These are phyloP conservation scores for Camellia japonica DNA, from an alignment of 148 eudicot genomes.

Conservation along the genomic window DNA sequence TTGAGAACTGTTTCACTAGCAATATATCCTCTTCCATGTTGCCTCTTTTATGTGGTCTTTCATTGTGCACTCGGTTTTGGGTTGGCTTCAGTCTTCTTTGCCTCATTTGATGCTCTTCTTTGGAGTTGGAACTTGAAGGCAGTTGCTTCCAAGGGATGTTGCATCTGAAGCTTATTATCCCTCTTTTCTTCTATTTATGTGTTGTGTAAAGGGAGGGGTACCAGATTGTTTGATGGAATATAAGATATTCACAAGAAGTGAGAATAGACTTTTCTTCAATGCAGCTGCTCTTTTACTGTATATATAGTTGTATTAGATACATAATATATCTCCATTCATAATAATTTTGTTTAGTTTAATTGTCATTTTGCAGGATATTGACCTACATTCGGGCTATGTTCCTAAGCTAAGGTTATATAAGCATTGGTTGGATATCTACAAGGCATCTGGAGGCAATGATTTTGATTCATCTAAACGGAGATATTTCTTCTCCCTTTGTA, in stretches of 20 bases:
- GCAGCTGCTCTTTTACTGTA: too few relatives aligned
- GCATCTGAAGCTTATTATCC: not conserved
- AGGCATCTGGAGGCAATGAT: slow-evolving; percentile 56
- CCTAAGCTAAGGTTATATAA: slow-evolving; percentile 60
- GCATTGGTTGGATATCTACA: slow-evolving; percentile 71
- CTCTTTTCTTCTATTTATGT: not conserved
- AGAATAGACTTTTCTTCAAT: not conserved
- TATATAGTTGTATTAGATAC: too few relatives aligned
- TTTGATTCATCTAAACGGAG: slow-evolving; percentile 73
- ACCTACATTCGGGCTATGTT: slow-evolving; percentile 37
- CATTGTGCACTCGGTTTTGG: too few relatives aligned
- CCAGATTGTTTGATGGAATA: not conserved
- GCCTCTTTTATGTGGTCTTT: too few relatives aligned
- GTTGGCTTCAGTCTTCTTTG: too few relatives aligned
- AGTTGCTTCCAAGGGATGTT: too few relatives aligned
- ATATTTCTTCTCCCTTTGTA: slow-evolving; percentile 78
- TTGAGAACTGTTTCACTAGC: too few relatives aligned
- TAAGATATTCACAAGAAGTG: not conserved
- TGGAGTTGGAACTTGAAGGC: too few relatives aligned
- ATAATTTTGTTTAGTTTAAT: not conserved
- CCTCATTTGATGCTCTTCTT: too few relatives aligned
- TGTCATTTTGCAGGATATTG: slow-evolving; percentile 47
- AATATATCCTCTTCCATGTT: too few relatives aligned
- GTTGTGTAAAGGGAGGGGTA: not conserved
- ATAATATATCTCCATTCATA: not conserved